Base-by-base conservation (phyloP, 805 yeast genomes). In the Priceomyces melissophilus region DNA sequence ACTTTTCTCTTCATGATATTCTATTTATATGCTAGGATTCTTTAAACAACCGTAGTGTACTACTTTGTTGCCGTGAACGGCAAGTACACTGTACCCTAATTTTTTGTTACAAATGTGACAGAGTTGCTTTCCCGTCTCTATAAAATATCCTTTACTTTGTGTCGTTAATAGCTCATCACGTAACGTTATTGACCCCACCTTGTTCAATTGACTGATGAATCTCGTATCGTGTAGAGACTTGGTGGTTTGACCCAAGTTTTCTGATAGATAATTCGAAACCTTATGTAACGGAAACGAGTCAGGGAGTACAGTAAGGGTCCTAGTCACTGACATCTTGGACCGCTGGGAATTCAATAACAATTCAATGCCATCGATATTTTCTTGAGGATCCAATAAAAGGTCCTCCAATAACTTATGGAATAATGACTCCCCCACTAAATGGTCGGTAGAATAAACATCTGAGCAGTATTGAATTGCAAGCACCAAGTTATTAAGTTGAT, bases 391-490 rank as follows among this genome's bases (percentile, higher is more conserved):
- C 42, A 63, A 57, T n/a, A 79, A 60, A 27, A 72, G 53, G 44
- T 72, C 73, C 32, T 73, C 76, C 20, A 82, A 56, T 15, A 82
- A 61, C 31, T 67, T 69, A 38, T 76, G 76, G n/a, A 84, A 63
- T 8, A 76, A 57, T 4, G 55, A 43, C 20, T 58, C 47, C 2
- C 87, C 85, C 13, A 57, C 45, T n/a, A 51, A 54, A 9, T 57
- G 30, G 35, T 73, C 67, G 2, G 50, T 42, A 1, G 62, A 59
- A 45, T 72, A 76, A 0, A 85, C 62, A 3, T 65, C 64, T 1
- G 73, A 59, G 46, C 93, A 82, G 51, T 85, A 85, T 2, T 62
- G 55, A 44, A 83, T 72, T 0, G 95, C 85, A n/a, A 67, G 63
- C 14, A 60, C 60, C 36, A 77, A 71, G 53, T 84, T 84, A 3